These are phyloP conservation scores for Cyberlindnera meyerae DNA, from an alignment of 805 yeast species.

Conservation along the genomic window DNA sequence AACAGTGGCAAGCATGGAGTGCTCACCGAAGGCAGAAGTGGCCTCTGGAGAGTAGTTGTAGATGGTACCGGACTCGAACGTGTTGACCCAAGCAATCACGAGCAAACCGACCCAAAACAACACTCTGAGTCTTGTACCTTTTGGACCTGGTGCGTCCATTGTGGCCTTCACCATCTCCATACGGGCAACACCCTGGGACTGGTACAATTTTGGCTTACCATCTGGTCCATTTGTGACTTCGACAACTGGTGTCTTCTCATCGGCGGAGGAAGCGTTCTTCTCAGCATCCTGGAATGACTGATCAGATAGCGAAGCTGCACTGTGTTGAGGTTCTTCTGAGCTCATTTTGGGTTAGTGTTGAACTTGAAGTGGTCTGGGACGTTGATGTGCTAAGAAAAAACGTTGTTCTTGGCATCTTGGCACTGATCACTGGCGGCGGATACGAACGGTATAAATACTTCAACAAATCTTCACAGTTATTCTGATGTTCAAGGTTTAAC, in stretches of 20 bases:
- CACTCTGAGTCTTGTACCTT: slow-evolving; percentile 15
- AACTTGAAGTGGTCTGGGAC: too few species aligned
- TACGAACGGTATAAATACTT: too few species aligned
- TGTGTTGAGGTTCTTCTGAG: too few species aligned
- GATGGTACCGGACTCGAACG: slow-evolving; percentile 31
- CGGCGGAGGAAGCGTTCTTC: background rate
- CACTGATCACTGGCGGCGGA: too few species aligned
- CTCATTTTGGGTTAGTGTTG: too few species aligned
- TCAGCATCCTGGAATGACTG: too few species aligned
- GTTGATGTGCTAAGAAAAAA: too few species aligned
- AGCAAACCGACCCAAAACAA: slow-evolving; percentile 13
- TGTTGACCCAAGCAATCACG: slow-evolving; percentile 15
- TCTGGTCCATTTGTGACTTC: background rate
- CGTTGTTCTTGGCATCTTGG: too few species aligned
- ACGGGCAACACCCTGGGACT: slow-evolving; percentile 24
- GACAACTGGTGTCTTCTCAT: background rate
- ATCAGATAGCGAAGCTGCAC: too few species aligned
- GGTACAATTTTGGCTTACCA: slow-evolving; percentile 8
- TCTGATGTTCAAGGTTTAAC: too few species aligned
- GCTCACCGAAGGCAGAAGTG: slow-evolving; percentile 34
- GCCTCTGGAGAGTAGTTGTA: slow-evolving; percentile 35
- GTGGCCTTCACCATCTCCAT: slow-evolving; percentile 19
- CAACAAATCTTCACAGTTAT: too few species aligned
- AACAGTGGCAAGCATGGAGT: slow-evolving; percentile 36
- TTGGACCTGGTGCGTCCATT: slow-evolving; percentile 16